Evolutionary conservation across 1,284 basidiomycete genomes (phyloP).

Genomic region (Pseudozyma thailandica): DNA sequence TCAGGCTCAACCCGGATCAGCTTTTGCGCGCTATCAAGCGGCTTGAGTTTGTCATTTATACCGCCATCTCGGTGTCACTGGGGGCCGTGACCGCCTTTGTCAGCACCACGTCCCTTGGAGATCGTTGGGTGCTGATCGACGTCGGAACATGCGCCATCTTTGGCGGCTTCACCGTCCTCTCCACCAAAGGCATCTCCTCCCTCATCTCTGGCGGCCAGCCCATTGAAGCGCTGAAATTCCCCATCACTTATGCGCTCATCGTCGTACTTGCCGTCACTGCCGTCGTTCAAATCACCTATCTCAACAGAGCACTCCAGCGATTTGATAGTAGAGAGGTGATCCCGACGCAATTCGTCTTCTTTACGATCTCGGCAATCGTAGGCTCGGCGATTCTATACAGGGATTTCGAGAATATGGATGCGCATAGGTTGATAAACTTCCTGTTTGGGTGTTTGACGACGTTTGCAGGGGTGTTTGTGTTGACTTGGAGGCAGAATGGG

Average conservation of each 20-base stretch:
- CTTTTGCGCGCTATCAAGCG: conserved; percentile 57
- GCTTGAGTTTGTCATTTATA: conserved; percentile 60
- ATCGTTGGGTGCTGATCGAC: conserved; percentile 82
- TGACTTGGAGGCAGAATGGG: conserved; percentile 47
- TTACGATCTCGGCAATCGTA: conserved; percentile 79
- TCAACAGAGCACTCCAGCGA: conserved; percentile 75
- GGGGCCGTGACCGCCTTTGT: conserved; percentile 42
- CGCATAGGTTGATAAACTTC: conserved; percentile 84
- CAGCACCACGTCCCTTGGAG: conserved; percentile 75
- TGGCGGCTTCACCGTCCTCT: conserved; percentile 83
- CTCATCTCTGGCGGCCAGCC: conserved; percentile 69
- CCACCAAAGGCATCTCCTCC: conserved; percentile 91
- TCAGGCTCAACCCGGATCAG: conserved; percentile 47
- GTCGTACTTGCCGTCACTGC: conserved; percentile 82
- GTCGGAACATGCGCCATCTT: conserved; percentile 87
- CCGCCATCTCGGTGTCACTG: conserved; percentile 26
- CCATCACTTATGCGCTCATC: conserved; percentile 61
- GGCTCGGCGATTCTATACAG: conserved; percentile 93
- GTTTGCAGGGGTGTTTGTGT: conserved; percentile 82
- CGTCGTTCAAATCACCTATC: conserved; percentile 86
- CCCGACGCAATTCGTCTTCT: conserved; percentile 91
- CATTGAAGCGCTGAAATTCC: conserved; percentile 53
- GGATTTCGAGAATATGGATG: conserved; percentile 76
- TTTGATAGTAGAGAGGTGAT: conserved; percentile 61
- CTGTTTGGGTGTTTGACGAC: conserved; percentile 83